A percentile compares a stretch with the other conserved stretches of the same genome.
Evolutionary conservation across 192 early-diverging fungal species (phyloP).

Genomic region (Rhizophlyctis rosea): DNA sequence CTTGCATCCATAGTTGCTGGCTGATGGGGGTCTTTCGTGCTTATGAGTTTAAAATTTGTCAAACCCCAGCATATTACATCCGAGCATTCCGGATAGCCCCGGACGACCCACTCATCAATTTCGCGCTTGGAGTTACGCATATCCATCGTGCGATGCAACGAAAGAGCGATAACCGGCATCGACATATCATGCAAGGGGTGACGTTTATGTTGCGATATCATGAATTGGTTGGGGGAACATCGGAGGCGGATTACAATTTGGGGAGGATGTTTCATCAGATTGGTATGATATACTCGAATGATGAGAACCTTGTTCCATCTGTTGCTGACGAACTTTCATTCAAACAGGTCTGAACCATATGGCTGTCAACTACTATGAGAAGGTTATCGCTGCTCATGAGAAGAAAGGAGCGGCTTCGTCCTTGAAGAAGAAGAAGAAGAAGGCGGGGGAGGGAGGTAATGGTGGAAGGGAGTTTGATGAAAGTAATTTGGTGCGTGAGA

Average conservation of each 20-base stretch:
- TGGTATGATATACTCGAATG: constrained; percentile 27
- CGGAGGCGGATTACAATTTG: constrained; percentile 81
- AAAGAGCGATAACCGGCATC: constrained; percentile 65
- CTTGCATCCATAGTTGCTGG: background rate
- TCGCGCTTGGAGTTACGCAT: constrained; percentile 60
- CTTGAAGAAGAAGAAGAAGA: too few species aligned
- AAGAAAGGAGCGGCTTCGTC: constrained; percentile 5
- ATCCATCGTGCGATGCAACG: constrained; percentile 68
- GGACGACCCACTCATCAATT: constrained; percentile 63
- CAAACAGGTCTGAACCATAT: constrained; percentile 65
- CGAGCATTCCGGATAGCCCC: constrained; percentile 57
- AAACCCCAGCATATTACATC: constrained; percentile 41
- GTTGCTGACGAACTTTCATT: background rate
- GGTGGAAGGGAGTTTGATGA: background rate
- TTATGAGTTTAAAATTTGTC: background rate
- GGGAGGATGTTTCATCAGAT: constrained; percentile 90
- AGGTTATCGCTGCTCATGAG: constrained; percentile 50
- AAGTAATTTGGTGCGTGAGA: constrained; percentile 63
- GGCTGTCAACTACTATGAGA: constrained; percentile 83
- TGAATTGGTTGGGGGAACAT: constrained; percentile 39
- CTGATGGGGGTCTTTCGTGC: background rate
- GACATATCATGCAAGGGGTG: constrained; percentile 60
- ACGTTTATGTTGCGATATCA: constrained; percentile 64
- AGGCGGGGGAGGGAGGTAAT: too few species aligned
- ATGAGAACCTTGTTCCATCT: background rate